Evolutionary conservation across 1,284 basidiomycete genomes (phyloP), one percentile per base, ranked within the genome.

Genomic region (Tetrapyrgos nigripes): DNA sequence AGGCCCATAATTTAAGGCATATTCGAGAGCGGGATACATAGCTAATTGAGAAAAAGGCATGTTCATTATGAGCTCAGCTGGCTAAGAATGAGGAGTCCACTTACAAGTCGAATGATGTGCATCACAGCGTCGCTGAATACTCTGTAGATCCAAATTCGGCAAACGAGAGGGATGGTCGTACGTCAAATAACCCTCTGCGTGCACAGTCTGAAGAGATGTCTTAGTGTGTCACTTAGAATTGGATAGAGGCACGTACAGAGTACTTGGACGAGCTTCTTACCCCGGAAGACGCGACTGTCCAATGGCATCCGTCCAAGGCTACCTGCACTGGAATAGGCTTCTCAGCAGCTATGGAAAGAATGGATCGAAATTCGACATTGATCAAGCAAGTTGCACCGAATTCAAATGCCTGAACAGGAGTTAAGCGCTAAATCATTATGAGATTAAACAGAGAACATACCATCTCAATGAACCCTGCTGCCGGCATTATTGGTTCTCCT

Each of bases 401-500:
- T 47, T 73, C 73, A 17, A 74, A 46, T 3, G 66, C 70, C 70
- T 71, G 31, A 5, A 55, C 11, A 46, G 14, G 31, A 26, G 67
- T 57, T 1, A 70, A 43, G 17, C 14, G 6, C 23, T 17, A 44
- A 3, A 17, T n/a, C 19, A 37, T 21, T 2, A 17, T 11, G 9
- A 51, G 6, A 8, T n/a, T 1, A 48, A 23, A 13, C 14, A n/a
- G 17, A 26, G 14, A 49, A 26, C 51, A 29, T 56, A 80, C 79
- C 75, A 79, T 76, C 58, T 81, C 80, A 2, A 81, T 53, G 58
- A 69, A 81, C 1, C 76, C 80, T 17, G 79, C 70, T 1, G 78
- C 79, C 1, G 80, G 79, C 70, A 82, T 74, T 54, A 81, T 80
- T 0, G 79, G 73, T 50, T 79, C 75, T 45, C 76, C 68, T 49